Conservation (phyloP, 2,329 filamentous ascomycete species). For the Aureobasidium lini region DNA sequence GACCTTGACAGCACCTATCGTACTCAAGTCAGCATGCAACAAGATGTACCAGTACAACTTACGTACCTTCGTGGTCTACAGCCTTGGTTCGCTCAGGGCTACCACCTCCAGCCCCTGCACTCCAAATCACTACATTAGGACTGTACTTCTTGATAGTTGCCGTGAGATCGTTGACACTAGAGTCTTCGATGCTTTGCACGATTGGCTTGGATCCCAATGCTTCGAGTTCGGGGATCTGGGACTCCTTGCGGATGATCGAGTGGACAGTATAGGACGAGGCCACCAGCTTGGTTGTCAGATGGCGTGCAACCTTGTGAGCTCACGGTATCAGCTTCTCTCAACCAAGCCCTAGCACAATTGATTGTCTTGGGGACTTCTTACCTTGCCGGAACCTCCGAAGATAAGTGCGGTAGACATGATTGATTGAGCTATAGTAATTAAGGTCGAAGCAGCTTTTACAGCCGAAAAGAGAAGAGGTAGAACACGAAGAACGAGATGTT, state of each 20-base stretch:
- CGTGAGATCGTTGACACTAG: conserved; percentile 31
- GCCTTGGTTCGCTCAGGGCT: conserved; percentile 49
- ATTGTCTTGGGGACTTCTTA: background rate
- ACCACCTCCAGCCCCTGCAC: conserved; percentile 26
- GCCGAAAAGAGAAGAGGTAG: background rate
- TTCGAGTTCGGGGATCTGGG: conserved; percentile 29
- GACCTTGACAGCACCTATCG: conserved; percentile 50
- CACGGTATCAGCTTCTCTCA: background rate
- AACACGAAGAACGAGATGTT: background rate
- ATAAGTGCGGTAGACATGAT: conserved; percentile 20
- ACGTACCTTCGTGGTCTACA: conserved; percentile 48
- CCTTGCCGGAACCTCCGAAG: conserved; percentile 29
- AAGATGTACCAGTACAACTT: background rate
- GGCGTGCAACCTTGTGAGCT: conserved; percentile 24
- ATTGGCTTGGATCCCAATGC: conserved; percentile 37
- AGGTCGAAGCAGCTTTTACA: no score
- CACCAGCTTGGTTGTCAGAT: conserved; percentile 27
- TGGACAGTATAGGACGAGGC: conserved; percentile 23
- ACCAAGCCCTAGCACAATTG: background rate
- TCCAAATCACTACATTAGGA: conserved; percentile 29
- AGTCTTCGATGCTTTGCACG: conserved; percentile 36
- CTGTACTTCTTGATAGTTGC: conserved; percentile 28
- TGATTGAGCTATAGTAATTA: background rate
- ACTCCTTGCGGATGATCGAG: conserved; percentile 27
- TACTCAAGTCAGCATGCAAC: background rate